Conservation (phyloP, 352 stramenopile species). For the Globisporangium splendens region DNA sequence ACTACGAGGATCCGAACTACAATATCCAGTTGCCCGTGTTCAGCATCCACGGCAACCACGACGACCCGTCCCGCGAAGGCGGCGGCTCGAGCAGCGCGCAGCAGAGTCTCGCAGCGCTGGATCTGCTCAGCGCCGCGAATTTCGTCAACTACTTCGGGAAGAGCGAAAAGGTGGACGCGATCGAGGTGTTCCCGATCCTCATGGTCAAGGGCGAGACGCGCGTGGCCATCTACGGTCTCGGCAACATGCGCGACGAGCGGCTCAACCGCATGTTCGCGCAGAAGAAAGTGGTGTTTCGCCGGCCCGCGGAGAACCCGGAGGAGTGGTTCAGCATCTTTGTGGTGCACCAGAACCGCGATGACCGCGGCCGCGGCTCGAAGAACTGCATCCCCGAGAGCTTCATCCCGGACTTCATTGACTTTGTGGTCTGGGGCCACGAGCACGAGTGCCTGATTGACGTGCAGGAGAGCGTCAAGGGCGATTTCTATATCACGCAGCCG, state of each 20-base stretch:
- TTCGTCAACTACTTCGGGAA: conserved; percentile 99
- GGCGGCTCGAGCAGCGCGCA: conserved; percentile 29
- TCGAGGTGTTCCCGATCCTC: conserved; percentile 95
- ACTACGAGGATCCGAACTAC: conserved; percentile 96
- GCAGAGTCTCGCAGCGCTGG: conserved; percentile 91
- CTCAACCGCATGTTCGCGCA: conserved; percentile 97
- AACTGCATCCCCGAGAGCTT: conserved; percentile 97
- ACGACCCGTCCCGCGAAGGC: conserved; percentile 95
- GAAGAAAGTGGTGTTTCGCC: conserved; percentile 94
- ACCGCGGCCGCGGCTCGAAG: conserved; percentile 89
- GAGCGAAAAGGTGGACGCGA: conserved; percentile 89
- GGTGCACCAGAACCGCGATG: conserved; percentile 98
- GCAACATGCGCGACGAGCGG: conserved; percentile 97
- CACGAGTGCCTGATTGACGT: conserved; percentile 97
- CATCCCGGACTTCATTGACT: conserved; percentile 98
- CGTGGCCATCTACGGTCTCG: conserved; percentile 97
- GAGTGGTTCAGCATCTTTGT: conserved; percentile 99
- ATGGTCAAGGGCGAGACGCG: conserved; percentile 94
- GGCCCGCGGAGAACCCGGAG: conserved; percentile 67
- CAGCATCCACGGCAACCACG: conserved; percentile 99
- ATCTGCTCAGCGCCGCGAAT: conserved; percentile 94
- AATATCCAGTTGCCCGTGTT: conserved; percentile 97
- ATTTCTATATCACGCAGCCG: conserved; percentile 96
- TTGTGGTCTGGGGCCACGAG: conserved; percentile 97
- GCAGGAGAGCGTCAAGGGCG: conserved; percentile 92